Base-by-base conservation (phyloP, 2,329 filamentous ascomycete species). In the Diplocarpon mali region DNA sequence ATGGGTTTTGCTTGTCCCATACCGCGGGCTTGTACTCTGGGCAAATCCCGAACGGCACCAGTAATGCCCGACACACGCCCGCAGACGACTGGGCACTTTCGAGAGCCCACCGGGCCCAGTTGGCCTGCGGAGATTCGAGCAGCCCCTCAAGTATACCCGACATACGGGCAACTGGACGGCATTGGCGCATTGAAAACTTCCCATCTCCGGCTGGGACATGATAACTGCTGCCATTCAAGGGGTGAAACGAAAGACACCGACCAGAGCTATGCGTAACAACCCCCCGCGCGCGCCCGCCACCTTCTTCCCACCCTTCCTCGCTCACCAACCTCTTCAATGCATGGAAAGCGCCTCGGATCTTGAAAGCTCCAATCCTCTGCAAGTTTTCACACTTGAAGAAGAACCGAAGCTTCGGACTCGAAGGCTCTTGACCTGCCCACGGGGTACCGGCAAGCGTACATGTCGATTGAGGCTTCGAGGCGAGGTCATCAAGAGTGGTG, bases 341-440 rank as follows among this genome's bases (percentile, higher is more conserved):
- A 64, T 95, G 86, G 56, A 95, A 95, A 0, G 89, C 90, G 5
- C 90, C 92, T 6, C 90, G 72, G 13, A 80, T 83, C 67, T 96
- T 96, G 70, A 96, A 96, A 1, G 90, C 90, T 41, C 90, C 92
- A 44, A 93, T 79, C 44, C 80, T 78, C 69, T 96, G 92, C 47
- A 86, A 69, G 64, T 95, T 95, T 70, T 96, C 90, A 64, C 87
- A 93, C 69, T 96, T 96, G 75, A 96, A 94, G 69, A 85, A 92
- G 42, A 96, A 71, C 11, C 78, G 71, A 32, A 95, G 67, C 40
- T 67, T 75, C 0, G 87, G 87, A 3, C 62, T 67, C 1, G 83
- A 76, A 0, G 80, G 72, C n/a, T 61, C 59, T 32, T 71, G 66
- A 5, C 72, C 73, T 54, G 73, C 69, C 67, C 72, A 80, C 52